A percentile compares a stretch with the other conserved stretches of the same genome.
These are phyloP conservation scores for Artemisia annua DNA, from an alignment of 129 eudicot genomes.

Conservation along the genomic window DNA sequence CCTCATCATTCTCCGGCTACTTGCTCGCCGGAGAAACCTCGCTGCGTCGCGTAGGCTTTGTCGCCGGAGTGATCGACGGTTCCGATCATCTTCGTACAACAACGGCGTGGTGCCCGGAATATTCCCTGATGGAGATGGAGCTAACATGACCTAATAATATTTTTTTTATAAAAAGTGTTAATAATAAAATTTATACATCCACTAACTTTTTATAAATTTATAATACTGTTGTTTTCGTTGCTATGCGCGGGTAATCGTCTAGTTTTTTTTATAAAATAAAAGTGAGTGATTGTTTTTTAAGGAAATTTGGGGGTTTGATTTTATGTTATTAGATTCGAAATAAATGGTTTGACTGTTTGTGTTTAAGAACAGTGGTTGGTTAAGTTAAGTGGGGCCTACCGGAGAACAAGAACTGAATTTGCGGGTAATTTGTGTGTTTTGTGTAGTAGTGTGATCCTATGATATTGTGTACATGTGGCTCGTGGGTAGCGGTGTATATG, in stretches of 20 bases:
- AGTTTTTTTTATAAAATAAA: too few species aligned
- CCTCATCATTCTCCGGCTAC: constrained; percentile 46
- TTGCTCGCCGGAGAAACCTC: constrained; percentile 51
- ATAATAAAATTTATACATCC: too few species aligned
- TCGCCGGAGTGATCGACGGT: constrained; percentile 43
- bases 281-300: too few species aligned
- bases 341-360: constrained; percentile 22
- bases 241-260: too few species aligned
- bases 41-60: constrained; percentile 59
- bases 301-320: neutral
- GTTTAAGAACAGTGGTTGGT: constrained; percentile 8
- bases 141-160: constrained; percentile 22
- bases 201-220: too few species aligned
- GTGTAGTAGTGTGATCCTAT: neutral
- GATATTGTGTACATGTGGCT: neutral
- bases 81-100: constrained; percentile 33
- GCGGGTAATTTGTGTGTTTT: constrained; percentile 11
- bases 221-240: too few species aligned
- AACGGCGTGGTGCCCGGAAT: constrained; percentile 41
- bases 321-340: constrained; percentile 12
- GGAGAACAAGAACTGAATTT: constrained; percentile 19
- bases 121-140: constrained; percentile 28
- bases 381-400: constrained; percentile 21
- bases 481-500: too few species aligned
- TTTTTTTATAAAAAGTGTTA: too few species aligned